Conservation (phyloP, 106 monocot species). For the Apostasia shenzhenica region DNA sequence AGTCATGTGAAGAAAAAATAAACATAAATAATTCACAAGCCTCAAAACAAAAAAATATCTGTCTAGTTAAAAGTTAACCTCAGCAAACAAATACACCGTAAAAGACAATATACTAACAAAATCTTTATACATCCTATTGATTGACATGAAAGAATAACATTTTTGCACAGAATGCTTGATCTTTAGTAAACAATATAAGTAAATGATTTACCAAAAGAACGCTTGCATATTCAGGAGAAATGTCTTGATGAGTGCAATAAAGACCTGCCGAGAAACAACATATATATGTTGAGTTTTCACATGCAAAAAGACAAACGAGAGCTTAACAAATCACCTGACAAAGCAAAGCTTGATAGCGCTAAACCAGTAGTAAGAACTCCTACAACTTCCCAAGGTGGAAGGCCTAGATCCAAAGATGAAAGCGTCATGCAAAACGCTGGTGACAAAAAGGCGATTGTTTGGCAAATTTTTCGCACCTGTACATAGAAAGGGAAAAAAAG, state of each 20-base stretch:
- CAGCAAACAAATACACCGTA: too few species aligned
- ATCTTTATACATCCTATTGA: too few species aligned
- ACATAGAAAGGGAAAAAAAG: slow-evolving; percentile 8
- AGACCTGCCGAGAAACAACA: slow-evolving; percentile 43
- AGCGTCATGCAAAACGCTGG: slow-evolving; percentile 93
- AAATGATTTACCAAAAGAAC: slow-evolving; percentile 63
- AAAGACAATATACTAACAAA: too few species aligned
- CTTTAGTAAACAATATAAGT: background rate
- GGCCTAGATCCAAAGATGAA: slow-evolving; percentile 87
- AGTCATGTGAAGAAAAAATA: too few species aligned
- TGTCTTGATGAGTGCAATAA: slow-evolving; percentile 99
- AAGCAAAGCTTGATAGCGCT: slow-evolving; percentile 85
- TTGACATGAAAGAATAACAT: too few species aligned
- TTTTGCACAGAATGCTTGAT: background rate
- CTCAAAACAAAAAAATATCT: too few species aligned
- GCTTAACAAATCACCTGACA: slow-evolving; percentile 53
- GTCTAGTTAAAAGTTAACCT: too few species aligned
- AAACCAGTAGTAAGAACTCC: slow-evolving; percentile 75
- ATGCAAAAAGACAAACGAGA: background rate
- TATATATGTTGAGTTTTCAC: background rate
- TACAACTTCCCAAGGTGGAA: slow-evolving; percentile 87
- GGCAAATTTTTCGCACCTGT: slow-evolving; percentile 98
- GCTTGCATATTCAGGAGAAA: slow-evolving; percentile 94
- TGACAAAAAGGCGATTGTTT: slow-evolving; percentile 93
- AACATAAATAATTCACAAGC: too few species aligned